A percentile compares a stretch with the other conserved stretches of the same genome.
Conservation (phyloP, 2,329 filamentous ascomycete species). For the Chaetomiaceae sp. region DNA sequence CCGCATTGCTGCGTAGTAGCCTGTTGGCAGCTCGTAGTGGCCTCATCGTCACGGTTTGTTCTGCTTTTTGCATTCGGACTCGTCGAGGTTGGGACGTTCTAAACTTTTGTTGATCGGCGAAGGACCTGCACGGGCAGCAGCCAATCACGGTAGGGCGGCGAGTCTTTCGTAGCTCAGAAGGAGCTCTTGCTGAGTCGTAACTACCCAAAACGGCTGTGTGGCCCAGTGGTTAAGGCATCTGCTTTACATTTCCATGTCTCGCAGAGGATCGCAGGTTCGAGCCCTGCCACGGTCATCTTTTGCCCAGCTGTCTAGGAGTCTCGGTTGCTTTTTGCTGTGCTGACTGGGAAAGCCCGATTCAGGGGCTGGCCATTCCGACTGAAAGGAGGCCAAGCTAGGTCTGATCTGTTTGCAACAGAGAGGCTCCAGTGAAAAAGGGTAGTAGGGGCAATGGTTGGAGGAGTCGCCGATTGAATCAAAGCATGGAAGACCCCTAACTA, state of each 20-base stretch:
- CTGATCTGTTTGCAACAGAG: no score
- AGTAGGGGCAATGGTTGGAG: no score
- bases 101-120: background rate
- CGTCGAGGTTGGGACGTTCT: background rate
- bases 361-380: no score
- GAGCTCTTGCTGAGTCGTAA: background rate
- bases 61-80: background rate
- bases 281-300: conserved; percentile 30
- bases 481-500: no score
- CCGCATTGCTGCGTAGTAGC: conserved; percentile 18
- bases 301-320: background rate
- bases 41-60: conserved; percentile 21
- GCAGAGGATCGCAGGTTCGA: conserved; percentile 35
- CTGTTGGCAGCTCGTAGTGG: conserved; percentile 17
- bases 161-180: background rate
- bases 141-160: conserved; percentile 1
- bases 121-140: background rate
- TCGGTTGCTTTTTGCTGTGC: background rate
- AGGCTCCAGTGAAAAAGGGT: no score
- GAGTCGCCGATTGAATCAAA: no score
- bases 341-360: background rate
- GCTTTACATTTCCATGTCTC: conserved; percentile 30
- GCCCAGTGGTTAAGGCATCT: conserved; percentile 34
- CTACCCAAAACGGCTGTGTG: conserved; percentile 23
- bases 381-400: no score